Base-by-base conservation (phyloP, 164 flowering plant species). In the Nelumbo lutea region DNA sequence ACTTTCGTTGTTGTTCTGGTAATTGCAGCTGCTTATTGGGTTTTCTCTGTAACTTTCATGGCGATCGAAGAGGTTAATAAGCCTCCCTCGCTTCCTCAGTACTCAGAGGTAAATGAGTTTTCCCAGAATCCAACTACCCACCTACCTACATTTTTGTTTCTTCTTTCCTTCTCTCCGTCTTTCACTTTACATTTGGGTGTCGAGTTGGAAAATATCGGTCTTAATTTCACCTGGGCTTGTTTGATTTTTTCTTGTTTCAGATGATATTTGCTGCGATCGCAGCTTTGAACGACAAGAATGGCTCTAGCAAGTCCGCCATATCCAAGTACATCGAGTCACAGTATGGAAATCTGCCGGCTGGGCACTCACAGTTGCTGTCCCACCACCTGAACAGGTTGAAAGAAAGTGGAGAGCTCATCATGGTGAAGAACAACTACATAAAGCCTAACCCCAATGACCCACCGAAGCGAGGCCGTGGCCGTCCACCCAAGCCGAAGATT, bases 401-500 rank as follows among this genome's bases (percentile, higher is more conserved):
- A 68, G 73, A 78, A 10, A 72, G 67, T 59, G 97, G 96, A 5
- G 86, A 88, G 77, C 86, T 94, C 9, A 67, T 82, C 13, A 27
- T 87, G 76, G 60, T 79, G 67, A 90, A 91, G 79, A 86, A 91
- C 87, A 84, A 82, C 73, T 90, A 87, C 88, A 79, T 85, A 87
- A 85, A 73, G 62, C 88, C 95, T n/a, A 83, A 78, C 64, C 89
- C 90, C 0, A 65, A 81, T 68, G 86, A 89, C 9, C 94, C 94
- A 2, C 88, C 91, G 4, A 82, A 79, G 72, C 72, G 97, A 1
- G 98, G 98, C 39, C 87, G 97, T 1, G 98, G 97, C 41, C 90
- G 96, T 5, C 97, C 97, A 0, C 97, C 94, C 0, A 94, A 94
- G 83, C 84, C 89, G 4, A 91, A 88, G 80, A 44, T 5, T 10